Evolutionary conservation across 306 rosid genomes (phyloP).

Genomic region (Sesbania bispinosa): DNA sequence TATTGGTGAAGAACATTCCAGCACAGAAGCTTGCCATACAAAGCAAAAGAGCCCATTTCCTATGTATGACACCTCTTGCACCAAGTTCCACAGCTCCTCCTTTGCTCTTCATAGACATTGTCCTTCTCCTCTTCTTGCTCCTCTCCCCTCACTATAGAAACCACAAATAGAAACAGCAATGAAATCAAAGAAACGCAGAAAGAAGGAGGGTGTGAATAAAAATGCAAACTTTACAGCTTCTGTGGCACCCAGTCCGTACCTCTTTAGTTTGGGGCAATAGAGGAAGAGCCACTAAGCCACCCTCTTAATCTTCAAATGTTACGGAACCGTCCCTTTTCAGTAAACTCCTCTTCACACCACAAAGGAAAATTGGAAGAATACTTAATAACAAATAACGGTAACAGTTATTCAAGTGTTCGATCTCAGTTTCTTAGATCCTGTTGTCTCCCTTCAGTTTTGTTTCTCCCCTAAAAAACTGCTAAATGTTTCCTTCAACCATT

Average conservation of each 20-base stretch:
- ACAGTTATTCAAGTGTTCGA: conserved; percentile 30
- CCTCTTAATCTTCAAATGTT: conserved; percentile 24
- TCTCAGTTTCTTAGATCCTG: conserved; percentile 16
- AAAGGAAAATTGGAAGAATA: not conserved
- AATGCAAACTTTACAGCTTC: conserved; percentile 21
- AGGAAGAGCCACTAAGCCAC: conserved; percentile 18
- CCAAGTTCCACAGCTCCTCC: conserved; percentile 47
- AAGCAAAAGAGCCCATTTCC: conserved; percentile 65
- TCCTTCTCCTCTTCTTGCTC: conserved; percentile 4
- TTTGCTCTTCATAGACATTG: conserved; percentile 63
- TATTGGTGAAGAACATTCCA: conserved; percentile 71
- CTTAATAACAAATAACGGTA: conserved; percentile 9
- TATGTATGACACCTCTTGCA: conserved; percentile 45
- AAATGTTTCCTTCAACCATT: not conserved
- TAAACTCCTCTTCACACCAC: conserved; percentile 15
- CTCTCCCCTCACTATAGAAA: conserved; percentile 12
- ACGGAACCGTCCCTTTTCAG: conserved; percentile 27
- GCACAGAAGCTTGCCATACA: conserved; percentile 85
- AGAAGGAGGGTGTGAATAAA: not conserved
- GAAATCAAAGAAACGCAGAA: not conserved
- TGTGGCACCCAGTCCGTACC: not conserved
- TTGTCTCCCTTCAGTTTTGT: conserved; percentile 12
- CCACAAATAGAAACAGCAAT: not conserved
- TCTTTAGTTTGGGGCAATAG: conserved; percentile 26
- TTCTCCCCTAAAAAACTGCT: conserved; percentile 3